Conservation (phyloP, 768 basidiomycete genomes). For the Kwoniella heveanensis region DNA sequence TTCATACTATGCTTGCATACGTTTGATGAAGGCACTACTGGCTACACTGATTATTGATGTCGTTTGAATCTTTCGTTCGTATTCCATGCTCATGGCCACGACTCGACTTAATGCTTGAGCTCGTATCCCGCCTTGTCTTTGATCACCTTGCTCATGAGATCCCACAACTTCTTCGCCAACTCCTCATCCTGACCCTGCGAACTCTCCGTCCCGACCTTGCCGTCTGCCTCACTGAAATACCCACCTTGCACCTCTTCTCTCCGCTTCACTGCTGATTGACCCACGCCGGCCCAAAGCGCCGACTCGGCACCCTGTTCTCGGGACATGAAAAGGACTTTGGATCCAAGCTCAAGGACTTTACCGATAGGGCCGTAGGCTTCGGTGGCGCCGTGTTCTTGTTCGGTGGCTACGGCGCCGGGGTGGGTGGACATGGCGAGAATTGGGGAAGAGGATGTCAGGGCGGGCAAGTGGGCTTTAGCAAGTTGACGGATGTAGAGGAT, state of each 20-base stretch:
- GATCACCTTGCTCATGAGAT: constrained; percentile 43
- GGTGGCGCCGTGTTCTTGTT: constrained; percentile 52
- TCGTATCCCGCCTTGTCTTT: constrained; percentile 52
- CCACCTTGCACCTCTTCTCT: constrained; percentile 48
- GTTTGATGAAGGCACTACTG: too few species aligned
- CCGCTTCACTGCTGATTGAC: constrained; percentile 26
- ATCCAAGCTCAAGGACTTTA: constrained; percentile 40
- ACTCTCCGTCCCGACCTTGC: constrained; percentile 51
- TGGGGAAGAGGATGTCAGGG: constrained; percentile 35
- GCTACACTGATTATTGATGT: too few species aligned
- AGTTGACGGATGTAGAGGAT: constrained; percentile 52
- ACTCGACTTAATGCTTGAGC: constrained; percentile 33
- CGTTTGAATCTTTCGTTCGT: too few species aligned
- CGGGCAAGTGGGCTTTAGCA: constrained; percentile 39
- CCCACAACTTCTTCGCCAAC: constrained; percentile 50
- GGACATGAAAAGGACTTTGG: constrained; percentile 52
- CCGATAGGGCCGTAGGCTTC: constrained; percentile 50
- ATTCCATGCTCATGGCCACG: neutral
- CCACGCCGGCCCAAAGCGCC: constrained; percentile 51
- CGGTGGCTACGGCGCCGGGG: constrained; percentile 54
- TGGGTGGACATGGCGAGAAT: constrained; percentile 52
- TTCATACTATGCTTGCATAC: too few species aligned
- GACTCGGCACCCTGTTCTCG: constrained; percentile 53
- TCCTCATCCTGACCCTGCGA: constrained; percentile 46
- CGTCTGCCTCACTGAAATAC: constrained; percentile 53